A percentile compares a stretch with the other conserved stretches of the same genome.
These are phyloP conservation scores for Chlamydomonas sp. DNA, from an alignment of 139 green algal species.

Conservation along the genomic window DNA sequence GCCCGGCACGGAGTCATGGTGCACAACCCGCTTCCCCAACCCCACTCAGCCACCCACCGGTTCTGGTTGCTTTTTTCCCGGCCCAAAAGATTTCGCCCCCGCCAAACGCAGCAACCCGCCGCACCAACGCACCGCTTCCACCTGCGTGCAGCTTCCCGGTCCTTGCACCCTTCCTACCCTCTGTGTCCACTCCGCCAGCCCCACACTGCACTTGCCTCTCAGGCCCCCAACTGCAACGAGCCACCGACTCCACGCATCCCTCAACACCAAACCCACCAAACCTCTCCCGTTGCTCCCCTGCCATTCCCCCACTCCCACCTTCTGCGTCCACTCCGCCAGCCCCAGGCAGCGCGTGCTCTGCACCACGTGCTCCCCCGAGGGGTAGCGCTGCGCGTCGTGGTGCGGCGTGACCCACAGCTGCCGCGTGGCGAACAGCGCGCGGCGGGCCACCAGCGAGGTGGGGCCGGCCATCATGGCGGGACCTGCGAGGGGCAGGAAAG, in stretches of 20 bases:
- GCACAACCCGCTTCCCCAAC: no score
- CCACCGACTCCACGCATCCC: not conserved
- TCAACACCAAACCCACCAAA: not conserved
- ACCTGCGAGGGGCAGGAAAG: slow-evolving; percentile 34
- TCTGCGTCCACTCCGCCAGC: slow-evolving; percentile 67
- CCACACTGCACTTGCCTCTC: no score
- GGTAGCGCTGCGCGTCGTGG: slow-evolving; percentile 72
- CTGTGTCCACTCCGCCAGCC: no score
- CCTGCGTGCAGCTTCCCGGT: no score
- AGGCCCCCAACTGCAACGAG: not conserved
- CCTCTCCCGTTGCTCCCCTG: not conserved
- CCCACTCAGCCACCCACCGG: no score
- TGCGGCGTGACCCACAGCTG: slow-evolving; percentile 84
- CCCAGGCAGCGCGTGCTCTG: slow-evolving; percentile 61
- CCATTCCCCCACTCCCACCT: slow-evolving; percentile 42
- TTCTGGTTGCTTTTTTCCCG: no score
- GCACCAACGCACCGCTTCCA: no score
- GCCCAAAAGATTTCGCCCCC: no score
- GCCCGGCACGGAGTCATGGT: no score
- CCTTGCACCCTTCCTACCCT: no score
- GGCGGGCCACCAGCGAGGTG: slow-evolving; percentile 50
- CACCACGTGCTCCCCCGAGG: slow-evolving; percentile 82
- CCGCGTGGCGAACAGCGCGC: slow-evolving; percentile 80
- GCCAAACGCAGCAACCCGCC: no score
- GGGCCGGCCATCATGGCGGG: slow-evolving; percentile 52